A percentile compares a stretch with the other conserved stretches of the same genome.
Evolutionary conservation across 345 rosid genomes (phyloP).

Genomic region (Turnera subulata): DNA sequence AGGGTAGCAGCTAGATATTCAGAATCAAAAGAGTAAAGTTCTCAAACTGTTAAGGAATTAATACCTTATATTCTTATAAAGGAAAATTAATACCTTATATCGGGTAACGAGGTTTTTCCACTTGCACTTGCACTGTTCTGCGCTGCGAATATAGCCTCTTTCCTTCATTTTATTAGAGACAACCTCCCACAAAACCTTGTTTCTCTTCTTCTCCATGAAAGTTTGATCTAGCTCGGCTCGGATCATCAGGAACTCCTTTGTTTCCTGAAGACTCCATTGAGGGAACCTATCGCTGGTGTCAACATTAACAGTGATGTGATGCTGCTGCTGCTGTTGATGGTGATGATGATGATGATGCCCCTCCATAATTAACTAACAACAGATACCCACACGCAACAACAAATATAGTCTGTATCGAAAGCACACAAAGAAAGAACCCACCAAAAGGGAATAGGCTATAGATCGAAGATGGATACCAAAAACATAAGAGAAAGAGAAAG

Average conservation of each 20-base stretch:
- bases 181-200: slow-evolving; percentile 90
- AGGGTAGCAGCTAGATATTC: too few relatives aligned
- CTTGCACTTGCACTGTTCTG: slow-evolving; percentile 99
- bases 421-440: not conserved
- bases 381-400: slow-evolving; percentile 9
- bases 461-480: not conserved
- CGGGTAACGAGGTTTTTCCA: slow-evolving; percentile 99
- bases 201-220: slow-evolving; percentile 96
- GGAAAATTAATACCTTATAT: slow-evolving; percentile 56
- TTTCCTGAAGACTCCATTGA: slow-evolving; percentile 91
- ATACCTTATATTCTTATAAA: slow-evolving; percentile 89
- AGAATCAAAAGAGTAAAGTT: not conserved
- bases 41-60: not conserved
- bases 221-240: slow-evolving; percentile 77
- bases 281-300: slow-evolving; percentile 78
- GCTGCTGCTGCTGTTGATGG: slow-evolving; percentile 29
- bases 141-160: slow-evolving; percentile 74
- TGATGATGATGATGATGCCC: slow-evolving; percentile 47
- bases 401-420: too few relatives aligned
- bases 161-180: slow-evolving; percentile 72
- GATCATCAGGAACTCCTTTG: slow-evolving; percentile 72
- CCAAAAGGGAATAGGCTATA: slow-evolving; percentile 10
- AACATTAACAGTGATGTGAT: slow-evolving; percentile 36
- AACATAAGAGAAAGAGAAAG: slow-evolving; percentile 20
- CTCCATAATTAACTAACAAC: slow-evolving; percentile 40